A percentile compares a stretch with the other conserved stretches of the same genome.
These are phyloP conservation scores for Emericellopsis cladophorae DNA, from an alignment of 2,329 filamentous ascomycete genomes.

Conservation along the genomic window DNA sequence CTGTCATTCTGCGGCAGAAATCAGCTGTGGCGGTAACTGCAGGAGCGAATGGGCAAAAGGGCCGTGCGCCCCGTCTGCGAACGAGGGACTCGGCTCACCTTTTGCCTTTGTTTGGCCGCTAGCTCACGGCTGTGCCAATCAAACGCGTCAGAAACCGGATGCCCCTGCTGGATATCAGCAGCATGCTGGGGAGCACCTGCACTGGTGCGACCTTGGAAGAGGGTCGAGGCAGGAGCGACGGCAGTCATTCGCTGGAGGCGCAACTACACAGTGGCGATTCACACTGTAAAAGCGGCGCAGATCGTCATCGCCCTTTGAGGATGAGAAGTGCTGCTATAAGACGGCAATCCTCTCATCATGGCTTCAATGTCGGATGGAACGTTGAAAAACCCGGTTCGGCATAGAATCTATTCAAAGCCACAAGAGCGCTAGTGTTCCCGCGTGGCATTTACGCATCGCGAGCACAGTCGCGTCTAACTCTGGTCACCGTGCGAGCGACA, in stretches of 20 bases:
- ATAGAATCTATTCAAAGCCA: too few species aligned
- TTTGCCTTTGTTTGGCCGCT: conserved; percentile 3
- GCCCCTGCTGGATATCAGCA: neutral
- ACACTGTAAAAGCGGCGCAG: neutral
- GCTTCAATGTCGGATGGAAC: too few species aligned
- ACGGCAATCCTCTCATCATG: too few species aligned
- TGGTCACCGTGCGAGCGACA: neutral
- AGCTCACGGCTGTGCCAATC: neutral
- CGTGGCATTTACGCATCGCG: too few species aligned
- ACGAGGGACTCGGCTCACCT: neutral
- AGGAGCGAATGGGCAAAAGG: neutral
- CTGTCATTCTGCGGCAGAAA: conserved; percentile 1
- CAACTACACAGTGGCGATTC: neutral
- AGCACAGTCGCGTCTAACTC: neutral
- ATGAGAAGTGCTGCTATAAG: too few species aligned
- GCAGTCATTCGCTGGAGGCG: neutral
- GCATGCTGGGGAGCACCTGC: neutral
- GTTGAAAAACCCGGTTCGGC: too few species aligned
- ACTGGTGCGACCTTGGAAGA: conserved; percentile 1
- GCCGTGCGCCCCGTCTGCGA: too few species aligned
- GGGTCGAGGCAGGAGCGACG: neutral
- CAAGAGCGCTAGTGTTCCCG: too few species aligned
- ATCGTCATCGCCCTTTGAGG: too few species aligned
- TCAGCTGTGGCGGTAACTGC: conserved; percentile 1
- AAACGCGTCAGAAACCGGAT: neutral